A percentile compares a stretch with the other conserved stretches of the same genome.
These are phyloP conservation scores for Wickerhamomyces bisporus DNA, from an alignment of 805 yeast genomes.

Conservation along the genomic window DNA sequence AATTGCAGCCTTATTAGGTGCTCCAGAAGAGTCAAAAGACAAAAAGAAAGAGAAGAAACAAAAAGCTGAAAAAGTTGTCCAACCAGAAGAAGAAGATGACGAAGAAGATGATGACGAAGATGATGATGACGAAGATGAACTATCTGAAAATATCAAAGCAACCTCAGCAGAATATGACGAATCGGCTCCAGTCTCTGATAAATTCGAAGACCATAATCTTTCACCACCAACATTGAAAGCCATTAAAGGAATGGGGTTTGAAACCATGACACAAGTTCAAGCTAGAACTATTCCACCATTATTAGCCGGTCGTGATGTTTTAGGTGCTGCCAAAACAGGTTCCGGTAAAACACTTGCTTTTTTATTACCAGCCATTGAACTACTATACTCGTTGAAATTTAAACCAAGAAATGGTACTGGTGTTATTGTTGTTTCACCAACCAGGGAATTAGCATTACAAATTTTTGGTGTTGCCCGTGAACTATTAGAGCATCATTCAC, in stretches of 20 bases:
- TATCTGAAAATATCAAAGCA: constrained; percentile 9
- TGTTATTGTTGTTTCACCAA: constrained; percentile 91
- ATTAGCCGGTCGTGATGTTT: constrained; percentile 92
- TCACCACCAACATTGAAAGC: constrained; percentile 82
- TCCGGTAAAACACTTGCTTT: constrained; percentile 98
- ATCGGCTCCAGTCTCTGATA: constrained; percentile 21
- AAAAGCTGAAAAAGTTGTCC: constrained; percentile 16
- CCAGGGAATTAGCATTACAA: constrained; percentile 95
- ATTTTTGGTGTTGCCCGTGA: constrained; percentile 98
- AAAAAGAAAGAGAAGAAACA: constrained; percentile 12
- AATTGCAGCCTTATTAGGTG: constrained; percentile 48
- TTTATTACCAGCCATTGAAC: constrained; percentile 90
- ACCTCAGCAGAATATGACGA: constrained; percentile 3
- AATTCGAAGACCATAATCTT: constrained; percentile 50
- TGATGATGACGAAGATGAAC: constrained; percentile 14
- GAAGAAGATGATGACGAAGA: constrained; percentile 16
- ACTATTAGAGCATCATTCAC: constrained; percentile 75
- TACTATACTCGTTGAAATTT: constrained; percentile 83
- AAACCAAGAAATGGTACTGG: constrained; percentile 99
- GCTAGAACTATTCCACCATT: constrained; percentile 95
- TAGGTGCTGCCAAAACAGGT: constrained; percentile 99
- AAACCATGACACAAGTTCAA: constrained; percentile 90
- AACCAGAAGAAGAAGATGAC: constrained; percentile 16
- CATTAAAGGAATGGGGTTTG: constrained; percentile 83
- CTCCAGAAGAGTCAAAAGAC: constrained; percentile 27